These are phyloP conservation scores for Plasmodium cynomolgi DNA, from an alignment of 169 alveolate genomes.

Conservation along the genomic window DNA sequence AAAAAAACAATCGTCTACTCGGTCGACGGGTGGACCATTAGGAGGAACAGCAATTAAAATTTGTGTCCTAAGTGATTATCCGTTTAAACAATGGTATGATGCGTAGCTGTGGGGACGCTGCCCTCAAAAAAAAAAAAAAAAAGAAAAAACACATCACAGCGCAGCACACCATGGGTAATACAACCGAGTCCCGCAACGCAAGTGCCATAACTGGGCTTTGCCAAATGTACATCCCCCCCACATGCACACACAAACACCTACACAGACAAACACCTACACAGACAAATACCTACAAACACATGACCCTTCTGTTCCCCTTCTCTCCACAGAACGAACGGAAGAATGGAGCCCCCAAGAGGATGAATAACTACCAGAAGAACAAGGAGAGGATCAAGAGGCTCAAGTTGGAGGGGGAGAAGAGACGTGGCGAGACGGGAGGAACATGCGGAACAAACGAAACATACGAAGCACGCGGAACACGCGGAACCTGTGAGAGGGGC, in stretches of 20 bases:
- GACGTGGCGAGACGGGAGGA: background rate
- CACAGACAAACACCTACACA: no score
- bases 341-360: background rate
- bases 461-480: no score
- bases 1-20: background rate
- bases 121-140: background rate
- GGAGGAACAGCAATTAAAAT: background rate
- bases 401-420: background rate
- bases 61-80: background rate
- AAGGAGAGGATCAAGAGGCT: constrained; percentile 1
- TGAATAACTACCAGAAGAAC: background rate
- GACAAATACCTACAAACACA: no score
- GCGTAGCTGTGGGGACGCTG: background rate
- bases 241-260: no score
- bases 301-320: background rate
- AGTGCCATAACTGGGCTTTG: background rate
- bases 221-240: background rate
- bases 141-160: background rate
- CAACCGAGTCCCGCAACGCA: background rate
- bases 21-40: background rate
- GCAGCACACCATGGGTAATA: background rate
- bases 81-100: background rate
- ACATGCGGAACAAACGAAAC: background rate
- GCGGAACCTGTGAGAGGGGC: background rate
- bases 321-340: background rate